Base-by-base conservation (phyloP, 2,329 filamentous ascomycete species). In the Trichoderma breve region DNA sequence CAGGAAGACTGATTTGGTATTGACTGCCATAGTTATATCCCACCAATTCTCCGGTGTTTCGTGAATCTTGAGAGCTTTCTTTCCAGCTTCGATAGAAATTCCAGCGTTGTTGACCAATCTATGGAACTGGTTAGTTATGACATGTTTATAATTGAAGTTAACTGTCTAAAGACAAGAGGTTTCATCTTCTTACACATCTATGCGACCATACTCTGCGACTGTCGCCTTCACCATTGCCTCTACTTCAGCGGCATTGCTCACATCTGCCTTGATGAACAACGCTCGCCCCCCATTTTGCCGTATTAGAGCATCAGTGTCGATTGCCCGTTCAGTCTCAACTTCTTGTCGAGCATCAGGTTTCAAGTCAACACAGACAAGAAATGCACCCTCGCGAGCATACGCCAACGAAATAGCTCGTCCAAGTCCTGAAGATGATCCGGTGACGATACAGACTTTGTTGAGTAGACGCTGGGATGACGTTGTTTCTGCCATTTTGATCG, bases 71-170 rank as follows among this genome's bases (percentile, higher is more conserved):
- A 74, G 74, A 0, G 80, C 80, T 1, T 79, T 78, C 1, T 67
- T 72, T 3, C 70, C 77, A 6, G 78, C 76, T 72, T 84, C 85
- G 5, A 82, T 58, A 0, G 79, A 81, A 1, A 89, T 83, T 0
- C 88, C 88, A 0, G 87, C 85, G 63, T 78, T 79, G 21, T 79
- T 79, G 4, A 79, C 77, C 1, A 86, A 76, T 1, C 83, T 85
- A 39, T 7, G 12, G 6, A 30, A 18, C 6, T 32, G 18, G 8
- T 36, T 18, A 57, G 47, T 2, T 11, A 4, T n/a, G n/a, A 8
- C 24, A 9, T 47, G 24, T 4, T 30, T 43, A 15, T 34, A 26
- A 43, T 11, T 26, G 18, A 21, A 63, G 6, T 4, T 4, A 39
- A 6, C 1, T 14, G 0, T 15, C 43, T 2, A 28, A 39, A 30